A percentile compares a stretch with the other conserved stretches of the same genome.
phyloP scores from a whole-genome alignment of 768 basidiomycete species.

The Tricholoma flavovirens region DNA sequence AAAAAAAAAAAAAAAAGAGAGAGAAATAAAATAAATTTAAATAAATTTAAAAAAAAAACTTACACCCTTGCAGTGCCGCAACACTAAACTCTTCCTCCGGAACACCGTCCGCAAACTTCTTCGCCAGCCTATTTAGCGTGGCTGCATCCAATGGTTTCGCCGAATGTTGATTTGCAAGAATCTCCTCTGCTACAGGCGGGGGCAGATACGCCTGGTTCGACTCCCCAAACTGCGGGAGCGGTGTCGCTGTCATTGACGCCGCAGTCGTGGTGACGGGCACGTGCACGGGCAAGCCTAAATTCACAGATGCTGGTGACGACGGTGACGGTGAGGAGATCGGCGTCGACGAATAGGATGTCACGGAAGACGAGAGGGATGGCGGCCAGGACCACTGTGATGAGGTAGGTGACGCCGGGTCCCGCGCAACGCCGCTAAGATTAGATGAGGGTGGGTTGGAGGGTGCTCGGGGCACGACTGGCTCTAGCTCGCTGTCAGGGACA shows the following conservation, averaged over 20 bases:
- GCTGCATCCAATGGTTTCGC: slow-evolving; percentile 60
- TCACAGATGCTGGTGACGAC: slow-evolving; percentile 25
- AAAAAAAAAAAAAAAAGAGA: too few relatives aligned
- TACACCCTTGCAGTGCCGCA: slow-evolving; percentile 86
- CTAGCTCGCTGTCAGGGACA: slow-evolving; percentile 7
- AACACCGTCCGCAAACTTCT: slow-evolving; percentile 73
- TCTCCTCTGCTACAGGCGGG: slow-evolving; percentile 57
- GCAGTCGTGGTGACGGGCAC: neutral
- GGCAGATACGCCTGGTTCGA: slow-evolving; percentile 58
- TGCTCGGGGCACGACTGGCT: slow-evolving; percentile 24
- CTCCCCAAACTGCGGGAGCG: slow-evolving; percentile 42
- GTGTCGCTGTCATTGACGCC: slow-evolving; percentile 16
- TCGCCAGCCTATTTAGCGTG: slow-evolving; percentile 64
- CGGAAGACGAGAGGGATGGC: slow-evolving; percentile 14
- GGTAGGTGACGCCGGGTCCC: slow-evolving; percentile 20
- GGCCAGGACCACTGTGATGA: slow-evolving; percentile 21
- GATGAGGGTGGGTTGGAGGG: slow-evolving; percentile 4
- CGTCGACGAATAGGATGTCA: slow-evolving; percentile 33
- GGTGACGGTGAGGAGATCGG: slow-evolving; percentile 39
- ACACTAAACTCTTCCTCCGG: slow-evolving; percentile 87
- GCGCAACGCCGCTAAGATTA: slow-evolving; percentile 6
- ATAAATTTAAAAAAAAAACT: too few relatives aligned
- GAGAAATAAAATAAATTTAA: too few relatives aligned
- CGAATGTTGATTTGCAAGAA: slow-evolving; percentile 52
- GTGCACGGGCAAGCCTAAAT: slow-evolving; percentile 17